These are phyloP conservation scores for Calonectria honghensis DNA, from an alignment of 2,329 filamentous ascomycete genomes.

Conservation along the genomic window DNA sequence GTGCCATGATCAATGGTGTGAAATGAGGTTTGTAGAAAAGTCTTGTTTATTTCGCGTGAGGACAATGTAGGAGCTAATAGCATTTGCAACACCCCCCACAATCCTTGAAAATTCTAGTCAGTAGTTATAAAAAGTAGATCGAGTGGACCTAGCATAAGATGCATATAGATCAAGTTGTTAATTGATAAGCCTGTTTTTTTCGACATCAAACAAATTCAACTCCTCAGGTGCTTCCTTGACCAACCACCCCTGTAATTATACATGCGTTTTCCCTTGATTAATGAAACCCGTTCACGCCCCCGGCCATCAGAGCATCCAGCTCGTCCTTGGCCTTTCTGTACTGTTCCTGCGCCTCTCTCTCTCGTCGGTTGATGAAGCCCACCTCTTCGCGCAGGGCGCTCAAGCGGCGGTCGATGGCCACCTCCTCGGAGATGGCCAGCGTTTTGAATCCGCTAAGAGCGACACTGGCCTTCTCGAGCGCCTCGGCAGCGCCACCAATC, in stretches of 20 bases:
- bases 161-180: conserved; percentile 34
- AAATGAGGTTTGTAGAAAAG: conserved; percentile 1
- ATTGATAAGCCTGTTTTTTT: conserved; percentile 17
- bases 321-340: conserved; percentile 88
- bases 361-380: conserved; percentile 84
- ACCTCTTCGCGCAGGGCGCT: conserved; percentile 89
- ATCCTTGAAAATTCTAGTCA: neutral
- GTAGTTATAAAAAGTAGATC: neutral
- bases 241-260: conserved; percentile 46
- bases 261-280: conserved; percentile 51
- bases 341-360: conserved; percentile 92
- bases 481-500: conserved; percentile 83
- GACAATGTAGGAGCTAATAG: neutral
- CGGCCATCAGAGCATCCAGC: conserved; percentile 75
- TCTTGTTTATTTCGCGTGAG: neutral
- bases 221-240: conserved; percentile 38
- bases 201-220: conserved; percentile 22
- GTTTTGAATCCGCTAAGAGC: conserved; percentile 85
- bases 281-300: conserved; percentile 62
- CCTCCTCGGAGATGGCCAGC: conserved; percentile 86
- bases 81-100: neutral
- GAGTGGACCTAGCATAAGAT: neutral
- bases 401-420: conserved; percentile 82
- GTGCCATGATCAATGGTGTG: neutral
- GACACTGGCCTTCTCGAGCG: conserved; percentile 82